Base-by-base conservation (phyloP, 2,329 filamentous ascomycete species). In the Venturia carpophila region DNA sequence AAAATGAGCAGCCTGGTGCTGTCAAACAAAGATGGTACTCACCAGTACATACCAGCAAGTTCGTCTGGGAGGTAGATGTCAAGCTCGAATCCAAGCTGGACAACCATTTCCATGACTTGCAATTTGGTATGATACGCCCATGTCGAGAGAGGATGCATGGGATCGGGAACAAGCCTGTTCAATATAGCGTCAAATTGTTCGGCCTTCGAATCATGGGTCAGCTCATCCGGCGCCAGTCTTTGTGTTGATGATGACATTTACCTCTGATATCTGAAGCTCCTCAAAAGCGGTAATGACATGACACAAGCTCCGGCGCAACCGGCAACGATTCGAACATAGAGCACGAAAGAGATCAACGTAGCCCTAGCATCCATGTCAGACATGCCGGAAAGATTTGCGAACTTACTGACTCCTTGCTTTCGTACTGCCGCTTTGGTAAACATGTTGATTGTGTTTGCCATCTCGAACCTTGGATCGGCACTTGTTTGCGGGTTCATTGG, bases 71-170 rank as follows among this genome's bases (percentile, higher is more conserved):
- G 87, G 75, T 97, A 97, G 11, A 96, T 84, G 55, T 93, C 88
- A 15, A 97, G 86, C 75, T 99, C 94, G 74, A 99, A 97, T 15
- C 95, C 94, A 41, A 97, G 85, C 72, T 97, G 90, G 19, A 97
- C 82, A 58, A 95, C 88, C 80, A 87, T 89, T 73, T 93, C 88
- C 82, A 97, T 91, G 71, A 93, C 85, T 39, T 84, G 85, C n/a
- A 97, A 82, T 75, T 97, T 97, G 76, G 96, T 90, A 67, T 92
- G 84, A 71, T 93, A 95, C 0, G 87, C 85, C 94, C 94, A 99
- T 3, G 89, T 92, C 75, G 19, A 88, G 74, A 2, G 88, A 82
- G 52, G 62, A 42, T 30, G 60, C 17, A 42, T 17, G 17, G n/a
- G 19, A 10, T 30, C 19, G 5, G 82, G 79, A 27, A 84, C 83